A percentile compares a stretch with the other conserved stretches of the same genome.
phyloP scores from a whole-genome alignment of 106 monocot genomes.

The Narthecium ossifragum region DNA sequence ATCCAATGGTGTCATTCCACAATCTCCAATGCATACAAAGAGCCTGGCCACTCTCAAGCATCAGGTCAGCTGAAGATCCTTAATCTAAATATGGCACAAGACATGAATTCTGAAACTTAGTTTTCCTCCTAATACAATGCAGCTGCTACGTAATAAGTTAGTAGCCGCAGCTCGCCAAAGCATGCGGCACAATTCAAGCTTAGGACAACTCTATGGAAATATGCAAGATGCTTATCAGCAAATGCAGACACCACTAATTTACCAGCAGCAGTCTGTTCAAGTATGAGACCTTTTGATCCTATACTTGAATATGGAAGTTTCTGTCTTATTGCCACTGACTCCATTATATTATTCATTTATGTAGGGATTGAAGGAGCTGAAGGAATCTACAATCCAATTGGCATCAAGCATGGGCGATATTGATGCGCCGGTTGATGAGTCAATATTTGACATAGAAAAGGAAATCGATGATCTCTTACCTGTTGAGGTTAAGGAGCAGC shows the following conservation, averaged over 20 bases:
- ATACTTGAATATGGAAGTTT: too few relatives aligned
- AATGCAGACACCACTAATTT: slow-evolving; percentile 78
- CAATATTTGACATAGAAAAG: slow-evolving; percentile 76
- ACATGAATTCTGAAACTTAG: too few relatives aligned
- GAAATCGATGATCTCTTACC: slow-evolving; percentile 82
- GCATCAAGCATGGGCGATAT: slow-evolving; percentile 61
- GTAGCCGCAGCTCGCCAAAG: slow-evolving; percentile 57
- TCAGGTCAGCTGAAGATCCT: slow-evolving; percentile 45
- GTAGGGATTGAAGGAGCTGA: slow-evolving; percentile 58
- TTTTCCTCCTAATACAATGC: too few relatives aligned
- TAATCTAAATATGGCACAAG: not conserved
- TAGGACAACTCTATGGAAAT: slow-evolving; percentile 61
- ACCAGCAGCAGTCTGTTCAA: slow-evolving; percentile 42
- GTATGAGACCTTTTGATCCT: slow-evolving; percentile 24
- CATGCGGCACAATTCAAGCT: slow-evolving; percentile 64
- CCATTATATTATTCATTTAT: too few relatives aligned
- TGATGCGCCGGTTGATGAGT: slow-evolving; percentile 69
- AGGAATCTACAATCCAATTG: slow-evolving; percentile 67
- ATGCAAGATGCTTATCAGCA: slow-evolving; percentile 87
- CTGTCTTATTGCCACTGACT: too few relatives aligned
- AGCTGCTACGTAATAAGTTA: slow-evolving; percentile 59
- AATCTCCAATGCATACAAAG: slow-evolving; percentile 91
- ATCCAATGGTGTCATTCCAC: slow-evolving; percentile 83
- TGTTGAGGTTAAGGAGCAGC: slow-evolving; percentile 79
- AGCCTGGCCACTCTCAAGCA: slow-evolving; percentile 81